phyloP scores from a whole-genome alignment of 83 land plant genomes.

The Larix sibirica region DNA sequence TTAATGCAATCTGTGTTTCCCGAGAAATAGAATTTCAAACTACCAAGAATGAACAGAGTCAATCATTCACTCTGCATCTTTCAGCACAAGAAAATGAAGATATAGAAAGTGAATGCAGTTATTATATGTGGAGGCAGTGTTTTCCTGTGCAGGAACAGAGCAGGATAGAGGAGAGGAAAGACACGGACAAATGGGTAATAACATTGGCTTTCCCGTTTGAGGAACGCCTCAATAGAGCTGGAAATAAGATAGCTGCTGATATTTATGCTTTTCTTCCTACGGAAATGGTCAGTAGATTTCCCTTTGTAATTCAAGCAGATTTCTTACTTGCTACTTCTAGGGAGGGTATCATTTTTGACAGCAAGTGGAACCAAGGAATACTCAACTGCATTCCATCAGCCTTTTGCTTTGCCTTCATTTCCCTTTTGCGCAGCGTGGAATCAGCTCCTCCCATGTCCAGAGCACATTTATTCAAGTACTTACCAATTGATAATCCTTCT shows the following conservation, averaged over 20 bases:
- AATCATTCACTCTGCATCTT: constrained; percentile 35
- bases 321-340: constrained; percentile 60
- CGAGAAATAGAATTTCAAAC: constrained; percentile 30
- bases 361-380: constrained; percentile 63
- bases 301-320: constrained; percentile 70
- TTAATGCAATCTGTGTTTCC: constrained; percentile 28
- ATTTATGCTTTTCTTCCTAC: constrained; percentile 68
- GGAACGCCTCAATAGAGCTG: constrained; percentile 28
- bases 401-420: constrained; percentile 35
- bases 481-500: constrained; percentile 30
- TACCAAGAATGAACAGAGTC: constrained; percentile 31
- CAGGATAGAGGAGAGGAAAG: constrained; percentile 31
- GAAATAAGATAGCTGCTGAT: constrained; percentile 16
- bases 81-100: constrained; percentile 22
- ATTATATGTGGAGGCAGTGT: constrained; percentile 22
- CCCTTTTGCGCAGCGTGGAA: constrained; percentile 31
- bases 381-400: constrained; percentile 54
- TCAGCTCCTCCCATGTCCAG: constrained; percentile 21
- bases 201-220: constrained; percentile 57
- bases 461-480: constrained; percentile 17
- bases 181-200: constrained; percentile 6
- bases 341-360: constrained; percentile 47
- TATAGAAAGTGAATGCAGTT: constrained; percentile 25
- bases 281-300: constrained; percentile 49
- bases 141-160: constrained; percentile 44